A percentile compares a stretch with the other conserved stretches of the same genome.
Conservation (phyloP, 805 yeast species). For the Starmerella sp. region DNA sequence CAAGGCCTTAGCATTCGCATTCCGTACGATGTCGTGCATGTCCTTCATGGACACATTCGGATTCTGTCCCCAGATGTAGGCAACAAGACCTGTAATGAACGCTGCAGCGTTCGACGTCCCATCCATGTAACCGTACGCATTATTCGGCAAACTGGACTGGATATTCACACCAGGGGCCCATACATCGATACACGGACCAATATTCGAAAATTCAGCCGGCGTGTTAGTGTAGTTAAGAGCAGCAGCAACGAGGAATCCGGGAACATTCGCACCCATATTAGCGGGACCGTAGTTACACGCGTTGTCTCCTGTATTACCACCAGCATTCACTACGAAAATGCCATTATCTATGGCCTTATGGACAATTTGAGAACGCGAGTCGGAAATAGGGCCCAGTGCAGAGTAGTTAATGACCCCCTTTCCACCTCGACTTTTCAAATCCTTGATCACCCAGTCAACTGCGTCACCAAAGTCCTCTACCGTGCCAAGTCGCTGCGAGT, state of each 20-base stretch:
- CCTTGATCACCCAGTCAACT: conserved; percentile 27
- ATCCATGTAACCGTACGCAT: conserved; percentile 16
- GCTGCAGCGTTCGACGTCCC: conserved; percentile 98
- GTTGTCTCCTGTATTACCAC: conserved; percentile 63
- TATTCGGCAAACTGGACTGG: conserved; percentile 31
- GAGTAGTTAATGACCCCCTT: conserved; percentile 25
- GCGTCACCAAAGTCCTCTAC: conserved; percentile 29
- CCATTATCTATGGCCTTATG: conserved; percentile 18
- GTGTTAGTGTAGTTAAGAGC: conserved; percentile 62
- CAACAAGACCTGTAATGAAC: conserved; percentile 78
- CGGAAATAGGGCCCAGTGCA: conserved; percentile 19
- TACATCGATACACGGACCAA: conserved; percentile 85
- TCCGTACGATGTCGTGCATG: conserved; percentile 1
- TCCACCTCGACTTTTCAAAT: conserved; percentile 19
- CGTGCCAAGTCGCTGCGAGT: conserved; percentile 50
- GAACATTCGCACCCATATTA: conserved; percentile 47
- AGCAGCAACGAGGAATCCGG: conserved; percentile 68
- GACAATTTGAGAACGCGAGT: conserved; percentile 24
- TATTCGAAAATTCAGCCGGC: conserved; percentile 73
- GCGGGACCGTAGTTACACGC: conserved; percentile 87
- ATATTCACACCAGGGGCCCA: conserved; percentile 83
- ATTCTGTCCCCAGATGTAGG: conserved; percentile 46
- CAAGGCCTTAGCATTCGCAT: conserved; percentile 8
- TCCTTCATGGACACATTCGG: conserved; percentile 6
- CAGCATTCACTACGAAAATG: conserved; percentile 28